Base-by-base conservation (phyloP, 1,139 yeast genomes). In the Zygosaccharomyces sapae region DNA sequence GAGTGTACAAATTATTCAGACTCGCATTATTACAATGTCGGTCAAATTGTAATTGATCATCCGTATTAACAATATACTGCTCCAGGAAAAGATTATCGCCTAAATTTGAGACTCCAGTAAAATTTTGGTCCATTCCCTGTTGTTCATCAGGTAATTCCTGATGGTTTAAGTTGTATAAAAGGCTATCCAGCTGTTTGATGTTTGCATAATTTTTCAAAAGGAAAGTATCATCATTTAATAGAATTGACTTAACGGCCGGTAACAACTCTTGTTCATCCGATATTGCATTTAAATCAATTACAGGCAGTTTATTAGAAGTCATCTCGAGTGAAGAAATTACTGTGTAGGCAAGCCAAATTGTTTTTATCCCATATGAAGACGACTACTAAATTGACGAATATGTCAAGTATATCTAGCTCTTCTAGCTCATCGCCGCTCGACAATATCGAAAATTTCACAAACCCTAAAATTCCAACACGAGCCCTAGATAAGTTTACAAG, bases 191-290 rank as follows among this genome's bases (percentile, higher is more conserved):
- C 1, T 44, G 44, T 2, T 47, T 53, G 37, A 51, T 50, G 35
- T 62, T 58, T 5, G 67, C 67, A 45, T 58, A 62, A 46, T 63
- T 62, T 42, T 56, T 56, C 52, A 63, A 45, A 30, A 63, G 44
- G 40, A 63, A 61, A 4, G 61, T 55, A 44, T 63, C 66, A 40
- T 55, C 44, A 18, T 46, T 38, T 29, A 48, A 33, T 36, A 64
- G 42, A 12, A 61, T 55, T 5, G 47, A 41, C 42, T 50, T 54
- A 18, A 62, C 52, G 10, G 56, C 46, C 6, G 59, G 59, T 12
- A 55, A 37, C 33, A 63, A 47, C 13, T 57, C 56, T 2, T 49
- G 48, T 39, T 62, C 67, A 35, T 55, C 53, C 2, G 53, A 37
- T 5, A 62, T 51, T 19, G 43, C 35, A 37, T 63, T 54, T 38